Evolutionary conservation across 306 rosid species (phyloP).

Genomic region (Cucurbita maxima): DNA sequence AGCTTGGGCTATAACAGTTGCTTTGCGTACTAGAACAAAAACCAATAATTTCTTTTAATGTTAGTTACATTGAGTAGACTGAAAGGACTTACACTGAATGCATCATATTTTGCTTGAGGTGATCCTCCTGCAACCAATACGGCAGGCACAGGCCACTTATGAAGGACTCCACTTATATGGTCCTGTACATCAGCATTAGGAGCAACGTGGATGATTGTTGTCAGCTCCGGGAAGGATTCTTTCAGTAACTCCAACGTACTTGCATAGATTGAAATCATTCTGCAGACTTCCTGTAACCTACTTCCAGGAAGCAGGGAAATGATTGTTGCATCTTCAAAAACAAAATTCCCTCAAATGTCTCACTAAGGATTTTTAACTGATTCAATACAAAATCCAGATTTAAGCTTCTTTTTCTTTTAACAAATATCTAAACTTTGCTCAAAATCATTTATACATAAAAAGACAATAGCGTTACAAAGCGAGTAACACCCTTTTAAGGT

Average conservation of each 20-base stretch:
- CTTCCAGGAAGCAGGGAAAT: slow-evolving; percentile 96
- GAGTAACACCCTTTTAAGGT: neutral
- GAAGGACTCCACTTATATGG: slow-evolving; percentile 26
- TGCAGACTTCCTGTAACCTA: slow-evolving; percentile 76
- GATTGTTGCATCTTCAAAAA: slow-evolving; percentile 50
- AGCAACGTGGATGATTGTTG: slow-evolving; percentile 57
- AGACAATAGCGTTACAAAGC: neutral
- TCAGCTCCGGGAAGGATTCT: slow-evolving; percentile 34
- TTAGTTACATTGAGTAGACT: neutral
- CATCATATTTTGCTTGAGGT: slow-evolving; percentile 51
- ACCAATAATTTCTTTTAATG: no score
- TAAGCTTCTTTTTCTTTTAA: neutral
- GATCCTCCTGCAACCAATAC: slow-evolving; percentile 58
- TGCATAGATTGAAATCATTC: slow-evolving; percentile 64
- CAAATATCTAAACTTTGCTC: neutral
- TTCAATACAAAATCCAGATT: neutral
- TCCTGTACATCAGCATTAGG: slow-evolving; percentile 55
- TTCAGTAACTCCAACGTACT: slow-evolving; percentile 39
- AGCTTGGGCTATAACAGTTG: no score
- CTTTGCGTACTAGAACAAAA: no score
- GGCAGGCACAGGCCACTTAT: slow-evolving; percentile 62
- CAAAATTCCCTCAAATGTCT: slow-evolving; percentile 4
- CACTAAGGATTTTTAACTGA: neutral
- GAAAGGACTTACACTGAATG: slow-evolving; percentile 54
- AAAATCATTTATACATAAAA: neutral